phyloP scores from a whole-genome alignment of 148 eudicot species.

The Chenopodium formosanum region DNA sequence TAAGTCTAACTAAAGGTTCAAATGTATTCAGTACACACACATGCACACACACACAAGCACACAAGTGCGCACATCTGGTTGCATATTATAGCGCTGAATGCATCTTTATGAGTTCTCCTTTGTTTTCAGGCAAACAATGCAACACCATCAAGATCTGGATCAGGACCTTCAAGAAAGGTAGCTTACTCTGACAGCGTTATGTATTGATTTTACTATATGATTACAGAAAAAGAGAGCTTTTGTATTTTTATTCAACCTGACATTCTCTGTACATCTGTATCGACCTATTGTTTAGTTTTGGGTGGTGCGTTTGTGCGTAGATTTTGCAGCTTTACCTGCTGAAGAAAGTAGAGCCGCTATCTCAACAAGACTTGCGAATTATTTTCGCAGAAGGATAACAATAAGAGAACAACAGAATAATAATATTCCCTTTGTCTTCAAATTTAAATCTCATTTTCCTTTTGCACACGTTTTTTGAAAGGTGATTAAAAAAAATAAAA shows the following conservation, averaged over 20 bases:
- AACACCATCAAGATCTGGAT: constrained; percentile 63
- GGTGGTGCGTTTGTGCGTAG: neutral
- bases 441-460: too few relatives aligned
- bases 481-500: too few relatives aligned
- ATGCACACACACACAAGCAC: neutral
- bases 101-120: constrained; percentile 12
- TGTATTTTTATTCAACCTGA: neutral
- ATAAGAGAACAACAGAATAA: neutral
- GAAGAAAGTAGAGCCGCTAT: neutral
- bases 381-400: too few relatives aligned
- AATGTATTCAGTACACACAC: too few relatives aligned
- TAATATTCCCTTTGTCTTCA: too few relatives aligned
- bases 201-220: neutral
- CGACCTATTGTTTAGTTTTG: neutral
- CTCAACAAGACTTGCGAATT: neutral
- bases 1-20: too few relatives aligned
- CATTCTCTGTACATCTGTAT: neutral
- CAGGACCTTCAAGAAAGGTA: constrained; percentile 92
- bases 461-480: too few relatives aligned
- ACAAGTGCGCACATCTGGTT: neutral
- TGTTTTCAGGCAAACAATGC: constrained; percentile 61
- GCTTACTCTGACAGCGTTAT: constrained; percentile 11
- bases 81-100: neutral
- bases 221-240: neutral
- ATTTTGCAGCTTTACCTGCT: neutral